A percentile compares a stretch with the other conserved stretches of the same genome.
These are phyloP conservation scores for Wallacemonas sp. DNA, from an alignment of 208 protist genomes.

Conservation along the genomic window DNA sequence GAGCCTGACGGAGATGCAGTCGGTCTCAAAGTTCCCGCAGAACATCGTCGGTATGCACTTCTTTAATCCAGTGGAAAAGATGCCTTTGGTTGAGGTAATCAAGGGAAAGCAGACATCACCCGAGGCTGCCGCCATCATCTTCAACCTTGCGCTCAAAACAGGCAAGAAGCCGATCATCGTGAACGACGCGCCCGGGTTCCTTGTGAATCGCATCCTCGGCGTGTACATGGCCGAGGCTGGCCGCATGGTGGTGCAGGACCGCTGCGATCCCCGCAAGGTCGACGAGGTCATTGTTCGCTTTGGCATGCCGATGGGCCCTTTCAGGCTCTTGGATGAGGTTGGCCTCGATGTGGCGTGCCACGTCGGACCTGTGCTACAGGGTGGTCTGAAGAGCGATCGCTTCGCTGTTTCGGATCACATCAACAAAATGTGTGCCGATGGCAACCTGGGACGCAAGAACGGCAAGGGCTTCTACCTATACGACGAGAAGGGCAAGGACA, in stretches of 20 bases:
- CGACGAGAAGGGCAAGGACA: slow-evolving; percentile 64
- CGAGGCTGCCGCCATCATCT: slow-evolving; percentile 73
- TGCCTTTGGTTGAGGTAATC: slow-evolving; percentile 94
- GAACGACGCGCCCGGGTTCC: slow-evolving; percentile 82
- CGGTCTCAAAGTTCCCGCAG: slow-evolving; percentile 61
- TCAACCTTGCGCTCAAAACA: slow-evolving; percentile 71
- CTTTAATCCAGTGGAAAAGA: slow-evolving; percentile 94
- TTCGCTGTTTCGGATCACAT: slow-evolving; percentile 50
- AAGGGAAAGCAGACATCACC: slow-evolving; percentile 69
- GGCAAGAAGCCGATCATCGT: slow-evolving; percentile 94
- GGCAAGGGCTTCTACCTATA: slow-evolving; percentile 90
- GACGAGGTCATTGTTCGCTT: slow-evolving; percentile 81
- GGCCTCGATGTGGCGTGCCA: slow-evolving; percentile 89
- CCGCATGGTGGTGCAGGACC: slow-evolving; percentile 56
- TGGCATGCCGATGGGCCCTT: slow-evolving; percentile 93
- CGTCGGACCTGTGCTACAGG: slow-evolving; percentile 61
- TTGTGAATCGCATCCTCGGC: slow-evolving; percentile 85
- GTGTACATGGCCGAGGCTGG: slow-evolving; percentile 86
- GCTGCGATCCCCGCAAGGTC: slow-evolving; percentile 49
- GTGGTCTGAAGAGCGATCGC: slow-evolving; percentile 62
- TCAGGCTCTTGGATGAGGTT: slow-evolving; percentile 90
- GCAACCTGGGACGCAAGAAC: slow-evolving; percentile 84
- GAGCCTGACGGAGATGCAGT: slow-evolving; percentile 87
- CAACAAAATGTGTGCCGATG: slow-evolving; percentile 55
- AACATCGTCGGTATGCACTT: slow-evolving; percentile 94